Evolutionary conservation across 1,284 basidiomycete genomes (phyloP).

Genomic region (Ganoderma resinaceum): DNA sequence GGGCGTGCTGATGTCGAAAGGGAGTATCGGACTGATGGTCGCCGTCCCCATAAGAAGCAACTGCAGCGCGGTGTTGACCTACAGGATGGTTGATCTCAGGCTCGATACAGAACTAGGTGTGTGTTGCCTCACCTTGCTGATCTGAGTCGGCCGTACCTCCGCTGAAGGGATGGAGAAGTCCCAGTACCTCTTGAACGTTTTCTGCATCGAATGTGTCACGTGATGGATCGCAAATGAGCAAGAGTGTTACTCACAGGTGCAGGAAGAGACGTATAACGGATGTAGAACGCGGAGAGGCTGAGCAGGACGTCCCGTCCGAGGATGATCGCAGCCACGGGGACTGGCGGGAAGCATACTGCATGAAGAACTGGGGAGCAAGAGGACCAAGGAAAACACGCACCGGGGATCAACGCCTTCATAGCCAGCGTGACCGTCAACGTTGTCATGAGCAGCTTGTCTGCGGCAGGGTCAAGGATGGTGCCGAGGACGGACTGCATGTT

Average conservation of each 20-base stretch:
- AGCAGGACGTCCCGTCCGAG: constrained; percentile 90
- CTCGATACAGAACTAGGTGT: background rate
- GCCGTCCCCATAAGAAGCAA: constrained; percentile 89
- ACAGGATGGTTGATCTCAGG: background rate
- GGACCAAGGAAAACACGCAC: constrained; percentile 50
- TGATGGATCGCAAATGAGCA: constrained; percentile 5
- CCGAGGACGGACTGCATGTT: constrained; percentile 91
- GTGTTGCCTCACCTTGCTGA: constrained; percentile 76
- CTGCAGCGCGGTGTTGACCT: constrained; percentile 95
- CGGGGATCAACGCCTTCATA: constrained; percentile 84
- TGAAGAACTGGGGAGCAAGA: background rate
- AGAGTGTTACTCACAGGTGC: constrained; percentile 68
- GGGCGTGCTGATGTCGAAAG: constrained; percentile 61
- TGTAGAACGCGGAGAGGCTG: constrained; percentile 91
- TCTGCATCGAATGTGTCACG: constrained; percentile 53
- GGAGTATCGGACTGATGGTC: constrained; percentile 84
- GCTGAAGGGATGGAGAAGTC: constrained; percentile 95
- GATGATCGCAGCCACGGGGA: constrained; percentile 86
- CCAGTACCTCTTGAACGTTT: constrained; percentile 93
- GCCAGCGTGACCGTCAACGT: constrained; percentile 91
- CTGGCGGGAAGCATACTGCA: constrained; percentile 49
- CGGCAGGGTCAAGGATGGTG: constrained; percentile 95
- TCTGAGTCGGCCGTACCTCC: constrained; percentile 88
- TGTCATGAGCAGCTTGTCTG: constrained; percentile 97
- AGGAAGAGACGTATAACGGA: constrained; percentile 91